Percentiles rank a stretch among this genome's conserved stretches.
These are phyloP conservation scores for Collybiopsis luxurians DNA, from an alignment of 768 basidiomycete genomes.

Conservation along the genomic window DNA sequence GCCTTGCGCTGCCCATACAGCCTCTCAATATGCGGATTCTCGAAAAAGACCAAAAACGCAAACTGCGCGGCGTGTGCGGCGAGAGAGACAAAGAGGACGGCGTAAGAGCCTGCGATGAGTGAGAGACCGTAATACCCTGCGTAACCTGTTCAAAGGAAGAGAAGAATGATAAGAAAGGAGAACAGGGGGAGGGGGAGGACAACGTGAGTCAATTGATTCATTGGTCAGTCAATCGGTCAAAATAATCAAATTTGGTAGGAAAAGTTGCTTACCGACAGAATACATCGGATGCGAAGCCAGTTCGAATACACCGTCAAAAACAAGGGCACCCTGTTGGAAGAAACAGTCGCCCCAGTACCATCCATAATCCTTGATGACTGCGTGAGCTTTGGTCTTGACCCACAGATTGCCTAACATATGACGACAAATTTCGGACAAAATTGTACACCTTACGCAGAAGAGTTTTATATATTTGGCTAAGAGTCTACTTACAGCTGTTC, in stretches of 20 bases:
- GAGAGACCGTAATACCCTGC: constrained; percentile 98
- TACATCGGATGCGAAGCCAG: constrained; percentile 95
- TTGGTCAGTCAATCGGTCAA: no score
- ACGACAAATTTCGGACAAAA: no score
- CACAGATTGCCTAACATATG: no score
- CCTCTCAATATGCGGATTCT: constrained; percentile 96
- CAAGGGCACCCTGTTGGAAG: constrained; percentile 88
- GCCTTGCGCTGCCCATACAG: constrained; percentile 92
- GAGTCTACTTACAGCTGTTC: no score
- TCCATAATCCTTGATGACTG: constrained; percentile 96
- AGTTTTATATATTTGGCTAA: no score
- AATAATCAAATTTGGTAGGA: no score
- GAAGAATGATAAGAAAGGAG: neutral
- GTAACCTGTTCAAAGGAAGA: constrained; percentile 53
- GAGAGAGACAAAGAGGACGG: constrained; percentile 91
- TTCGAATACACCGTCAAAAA: constrained; percentile 98
- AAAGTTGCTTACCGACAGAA: constrained; percentile 57
- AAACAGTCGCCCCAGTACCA: constrained; percentile 98
- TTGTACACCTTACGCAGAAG: no score
- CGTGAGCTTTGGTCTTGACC: constrained; percentile 97
- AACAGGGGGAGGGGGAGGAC: constrained; percentile 5
- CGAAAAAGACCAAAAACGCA: constrained; percentile 92
- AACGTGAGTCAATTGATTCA: no score
- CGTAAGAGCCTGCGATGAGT: constrained; percentile 83
- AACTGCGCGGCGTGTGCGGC: constrained; percentile 95